Conservation (phyloP, 768 basidiomycete genomes). For the Mrakia frigida region DNA sequence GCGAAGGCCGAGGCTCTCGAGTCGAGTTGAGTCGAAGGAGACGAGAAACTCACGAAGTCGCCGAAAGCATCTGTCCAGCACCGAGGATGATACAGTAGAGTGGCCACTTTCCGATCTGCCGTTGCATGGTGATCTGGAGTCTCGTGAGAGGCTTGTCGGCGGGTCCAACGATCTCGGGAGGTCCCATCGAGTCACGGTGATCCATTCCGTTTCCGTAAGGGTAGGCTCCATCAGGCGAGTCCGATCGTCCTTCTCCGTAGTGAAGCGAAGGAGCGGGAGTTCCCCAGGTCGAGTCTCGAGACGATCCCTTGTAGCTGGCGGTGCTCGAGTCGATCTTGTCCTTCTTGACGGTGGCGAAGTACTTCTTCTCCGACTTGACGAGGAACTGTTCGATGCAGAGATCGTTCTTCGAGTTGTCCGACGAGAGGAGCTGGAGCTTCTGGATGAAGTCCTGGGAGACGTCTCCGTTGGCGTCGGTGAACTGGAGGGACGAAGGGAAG, state of each 20-base stretch:
- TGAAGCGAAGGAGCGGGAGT: slow-evolving; percentile 52
- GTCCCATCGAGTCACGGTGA: slow-evolving; percentile 11
- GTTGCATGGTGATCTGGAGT: slow-evolving; percentile 74
- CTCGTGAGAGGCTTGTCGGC: slow-evolving; percentile 61
- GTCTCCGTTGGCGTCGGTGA: slow-evolving; percentile 88
- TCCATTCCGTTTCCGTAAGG: slow-evolving; percentile 11
- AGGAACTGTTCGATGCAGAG: slow-evolving; percentile 87
- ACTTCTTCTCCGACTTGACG: slow-evolving; percentile 83
- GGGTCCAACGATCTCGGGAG: slow-evolving; percentile 19
- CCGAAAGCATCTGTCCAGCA: slow-evolving; percentile 64
- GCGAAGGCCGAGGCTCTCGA: too few relatives aligned
- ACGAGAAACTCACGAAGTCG: slow-evolving; percentile 55
- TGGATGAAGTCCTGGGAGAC: slow-evolving; percentile 85
- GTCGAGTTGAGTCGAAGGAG: too few relatives aligned
- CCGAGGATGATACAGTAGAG: slow-evolving; percentile 52
- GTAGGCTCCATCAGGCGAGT: slow-evolving; percentile 27
- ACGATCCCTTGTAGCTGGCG: slow-evolving; percentile 56
- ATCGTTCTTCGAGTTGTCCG: slow-evolving; percentile 85
- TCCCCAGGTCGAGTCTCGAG: slow-evolving; percentile 76
- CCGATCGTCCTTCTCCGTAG: slow-evolving; percentile 34
- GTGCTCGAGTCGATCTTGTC: slow-evolving; percentile 61
- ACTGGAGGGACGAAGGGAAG: slow-evolving; percentile 49
- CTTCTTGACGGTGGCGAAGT: slow-evolving; percentile 83
- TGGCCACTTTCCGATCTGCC: slow-evolving; percentile 80
- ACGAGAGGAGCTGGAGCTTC: slow-evolving; percentile 67